These are phyloP conservation scores for Pythium guiyangense DNA, from an alignment of 352 stramenopile species.

Conservation along the genomic window DNA sequence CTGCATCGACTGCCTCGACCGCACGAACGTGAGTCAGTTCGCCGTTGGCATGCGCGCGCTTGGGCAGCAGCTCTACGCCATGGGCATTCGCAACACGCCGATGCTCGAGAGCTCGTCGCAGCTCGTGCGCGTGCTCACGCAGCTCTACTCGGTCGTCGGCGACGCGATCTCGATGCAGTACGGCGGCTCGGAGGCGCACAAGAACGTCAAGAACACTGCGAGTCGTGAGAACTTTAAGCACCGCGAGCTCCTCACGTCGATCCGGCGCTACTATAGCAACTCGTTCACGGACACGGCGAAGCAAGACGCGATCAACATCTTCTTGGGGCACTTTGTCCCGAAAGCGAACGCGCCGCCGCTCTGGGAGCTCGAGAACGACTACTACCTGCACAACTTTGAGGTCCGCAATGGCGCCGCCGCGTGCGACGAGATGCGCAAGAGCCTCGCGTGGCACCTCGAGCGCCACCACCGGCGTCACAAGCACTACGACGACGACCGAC, in stretches of 20 bases:
- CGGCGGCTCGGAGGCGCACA: constrained; percentile 98
- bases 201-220: constrained; percentile 94
- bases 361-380: constrained; percentile 86
- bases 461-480: constrained; percentile 30
- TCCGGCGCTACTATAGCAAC: constrained; percentile 99
- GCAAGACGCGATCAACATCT: constrained; percentile 99
- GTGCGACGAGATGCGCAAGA: constrained; percentile 59
- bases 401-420: constrained; percentile 63
- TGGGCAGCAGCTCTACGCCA: constrained; percentile 94
- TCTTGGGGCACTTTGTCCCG: constrained; percentile 93
- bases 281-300: constrained; percentile 98
- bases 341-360: constrained; percentile 55
- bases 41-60: constrained; percentile 89
- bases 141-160: constrained; percentile 97
- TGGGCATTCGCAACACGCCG: constrained; percentile 92
- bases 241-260: constrained; percentile 97
- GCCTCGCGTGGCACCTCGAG: constrained; percentile 56
- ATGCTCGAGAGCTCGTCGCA: constrained; percentile 86
- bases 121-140: constrained; percentile 95
- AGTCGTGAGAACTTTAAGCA: constrained; percentile 89
- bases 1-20: constrained; percentile 96
- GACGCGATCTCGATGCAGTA: constrained; percentile 99
- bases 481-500: constrained; percentile 6
- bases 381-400: constrained; percentile 90
- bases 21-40: constrained; percentile 87